phyloP scores from a whole-genome alignment of 208 protist genomes.

The Borovskyia barvae region DNA sequence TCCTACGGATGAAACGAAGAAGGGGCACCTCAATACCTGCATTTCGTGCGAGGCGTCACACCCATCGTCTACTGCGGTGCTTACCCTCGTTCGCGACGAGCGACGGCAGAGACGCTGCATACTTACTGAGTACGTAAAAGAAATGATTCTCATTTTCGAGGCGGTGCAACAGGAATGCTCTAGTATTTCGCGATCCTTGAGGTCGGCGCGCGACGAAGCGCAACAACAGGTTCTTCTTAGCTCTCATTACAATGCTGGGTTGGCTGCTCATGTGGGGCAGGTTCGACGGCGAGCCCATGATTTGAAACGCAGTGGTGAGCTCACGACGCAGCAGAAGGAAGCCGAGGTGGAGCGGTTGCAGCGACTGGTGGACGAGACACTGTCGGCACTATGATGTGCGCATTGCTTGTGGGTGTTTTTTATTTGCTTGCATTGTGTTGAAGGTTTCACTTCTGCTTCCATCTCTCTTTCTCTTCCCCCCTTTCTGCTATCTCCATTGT shows the following conservation, averaged over 20 bases:
- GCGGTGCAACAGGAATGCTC: constrained; percentile 10
- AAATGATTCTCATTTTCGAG: constrained; percentile 9
- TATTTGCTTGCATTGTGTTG: background rate
- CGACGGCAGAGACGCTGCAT: constrained; percentile 15
- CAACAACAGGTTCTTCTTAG: constrained; percentile 27
- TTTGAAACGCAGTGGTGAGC: constrained; percentile 1
- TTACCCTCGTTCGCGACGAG: constrained; percentile 8
- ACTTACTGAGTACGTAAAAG: constrained; percentile 9
- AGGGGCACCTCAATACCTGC: background rate
- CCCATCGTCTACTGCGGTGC: background rate
- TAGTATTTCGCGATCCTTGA: background rate
- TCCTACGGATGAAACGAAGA: background rate
- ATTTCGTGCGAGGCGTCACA: background rate
- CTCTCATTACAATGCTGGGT: constrained; percentile 20
- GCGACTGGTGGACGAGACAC: constrained; percentile 31
- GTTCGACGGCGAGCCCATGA: constrained; percentile 13
- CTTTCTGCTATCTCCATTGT: background rate
- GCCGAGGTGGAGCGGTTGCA: constrained; percentile 38
- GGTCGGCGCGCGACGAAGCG: constrained; percentile 8
- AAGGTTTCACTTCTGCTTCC: background rate
- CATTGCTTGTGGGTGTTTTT: background rate
- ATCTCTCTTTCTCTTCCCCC: background rate
- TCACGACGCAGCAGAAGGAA: constrained; percentile 1
- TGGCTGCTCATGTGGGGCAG: constrained; percentile 5
- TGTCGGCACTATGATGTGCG: background rate